A percentile compares a stretch with the other conserved stretches of the same genome.
Evolutionary conservation across 2,329 filamentous ascomycete species (phyloP).

Genomic region (Colletotrichum salicis): DNA sequence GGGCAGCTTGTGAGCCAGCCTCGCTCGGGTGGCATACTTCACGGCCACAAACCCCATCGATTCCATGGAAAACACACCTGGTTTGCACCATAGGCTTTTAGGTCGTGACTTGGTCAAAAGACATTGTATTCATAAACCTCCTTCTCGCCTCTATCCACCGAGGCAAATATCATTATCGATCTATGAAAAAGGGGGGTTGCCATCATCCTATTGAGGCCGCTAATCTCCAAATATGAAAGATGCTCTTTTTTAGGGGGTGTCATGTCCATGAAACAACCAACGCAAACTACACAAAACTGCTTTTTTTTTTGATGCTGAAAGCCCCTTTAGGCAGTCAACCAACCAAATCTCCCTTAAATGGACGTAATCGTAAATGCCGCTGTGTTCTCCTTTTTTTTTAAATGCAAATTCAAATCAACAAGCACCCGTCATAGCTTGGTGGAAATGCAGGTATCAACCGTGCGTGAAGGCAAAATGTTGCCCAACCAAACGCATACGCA

Average conservation of each 20-base stretch:
- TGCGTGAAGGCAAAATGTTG: background rate
- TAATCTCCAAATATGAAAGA: background rate
- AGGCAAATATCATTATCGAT: background rate
- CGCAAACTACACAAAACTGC: background rate
- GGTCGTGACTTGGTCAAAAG: background rate
- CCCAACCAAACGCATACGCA: constrained; percentile 13
- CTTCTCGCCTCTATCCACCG: background rate
- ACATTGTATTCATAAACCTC: background rate
- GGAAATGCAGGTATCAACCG: background rate
- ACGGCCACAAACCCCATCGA: too few relatives aligned
- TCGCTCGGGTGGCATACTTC: too few relatives aligned
- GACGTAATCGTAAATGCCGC: background rate
- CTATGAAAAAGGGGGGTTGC: background rate
- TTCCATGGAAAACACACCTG: too few relatives aligned
- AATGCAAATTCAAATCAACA: constrained; percentile 11
- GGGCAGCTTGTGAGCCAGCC: too few relatives aligned
- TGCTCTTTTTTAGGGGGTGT: background rate
- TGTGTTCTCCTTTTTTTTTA: background rate
- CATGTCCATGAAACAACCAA: background rate
- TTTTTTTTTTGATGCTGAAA: background rate
- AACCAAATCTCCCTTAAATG: background rate
- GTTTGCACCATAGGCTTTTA: background rate
- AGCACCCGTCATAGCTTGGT: background rate
- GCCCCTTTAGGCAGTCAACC: background rate
- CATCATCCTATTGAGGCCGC: background rate